A percentile compares a stretch with the other conserved stretches of the same genome.
Conservation (phyloP, 2,329 filamentous ascomycete genomes). For the Fusarium gaditjirri region DNA sequence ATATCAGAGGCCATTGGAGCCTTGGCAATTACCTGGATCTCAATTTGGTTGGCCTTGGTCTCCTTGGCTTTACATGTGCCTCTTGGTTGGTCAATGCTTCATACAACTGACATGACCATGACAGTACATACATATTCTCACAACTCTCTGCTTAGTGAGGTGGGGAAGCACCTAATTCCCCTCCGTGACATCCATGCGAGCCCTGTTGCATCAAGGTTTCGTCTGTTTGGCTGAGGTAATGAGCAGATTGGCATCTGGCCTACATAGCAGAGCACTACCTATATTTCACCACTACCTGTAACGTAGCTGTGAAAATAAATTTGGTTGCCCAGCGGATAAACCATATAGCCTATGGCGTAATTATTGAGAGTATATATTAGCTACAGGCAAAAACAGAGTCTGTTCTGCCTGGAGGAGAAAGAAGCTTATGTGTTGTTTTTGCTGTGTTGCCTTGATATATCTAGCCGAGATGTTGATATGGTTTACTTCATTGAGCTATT, state of each 20-base stretch:
- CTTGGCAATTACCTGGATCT: neutral
- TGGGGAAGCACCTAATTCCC: neutral
- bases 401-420: neutral
- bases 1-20: neutral
- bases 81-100: constrained; percentile 19
- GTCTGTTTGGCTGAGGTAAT: neutral
- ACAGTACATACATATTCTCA: neutral
- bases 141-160: constrained; percentile 14
- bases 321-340: neutral
- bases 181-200: neutral
- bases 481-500: neutral
- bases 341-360: neutral
- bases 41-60: neutral
- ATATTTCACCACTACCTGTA: neutral
- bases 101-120: neutral
- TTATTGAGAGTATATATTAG: neutral
- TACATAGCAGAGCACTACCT: neutral
- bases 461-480: neutral
- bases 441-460: neutral
- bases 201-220: neutral
- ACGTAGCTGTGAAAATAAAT: neutral
- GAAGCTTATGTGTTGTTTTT: neutral
- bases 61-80: neutral
- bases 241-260: neutral
- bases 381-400: neutral